phyloP scores from a whole-genome alignment of 1,284 basidiomycete species.

The Ustilago crameri region DNA sequence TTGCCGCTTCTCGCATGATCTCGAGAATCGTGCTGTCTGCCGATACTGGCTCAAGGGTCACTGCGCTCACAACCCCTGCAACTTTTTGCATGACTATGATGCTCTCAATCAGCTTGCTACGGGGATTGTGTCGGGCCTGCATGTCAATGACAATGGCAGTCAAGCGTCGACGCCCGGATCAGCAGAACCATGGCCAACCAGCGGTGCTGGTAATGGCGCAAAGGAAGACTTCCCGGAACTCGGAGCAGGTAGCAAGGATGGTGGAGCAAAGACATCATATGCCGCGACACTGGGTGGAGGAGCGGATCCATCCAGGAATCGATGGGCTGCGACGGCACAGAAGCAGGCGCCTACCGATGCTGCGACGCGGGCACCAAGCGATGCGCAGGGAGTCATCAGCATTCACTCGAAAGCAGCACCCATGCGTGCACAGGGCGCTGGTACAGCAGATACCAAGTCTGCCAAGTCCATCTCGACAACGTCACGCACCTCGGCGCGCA shows the following conservation, averaged over 20 bases:
- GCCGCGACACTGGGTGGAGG: slow-evolving; percentile 29
- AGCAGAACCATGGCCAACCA: background rate
- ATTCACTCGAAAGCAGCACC: slow-evolving; percentile 35
- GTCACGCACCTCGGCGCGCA: slow-evolving; percentile 30
- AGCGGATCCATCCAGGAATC: slow-evolving; percentile 47
- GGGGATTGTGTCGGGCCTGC: slow-evolving; percentile 64
- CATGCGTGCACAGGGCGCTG: slow-evolving; percentile 15
- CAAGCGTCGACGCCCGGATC: slow-evolving; percentile 69
- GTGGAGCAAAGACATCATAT: slow-evolving; percentile 33
- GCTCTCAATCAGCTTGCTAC: slow-evolving; percentile 76
- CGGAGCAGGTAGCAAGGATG: slow-evolving; percentile 62
- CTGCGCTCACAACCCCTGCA: slow-evolving; percentile 69
- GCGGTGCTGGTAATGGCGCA: slow-evolving; percentile 7
- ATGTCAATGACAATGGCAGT: slow-evolving; percentile 65
- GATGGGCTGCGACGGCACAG: slow-evolving; percentile 59
- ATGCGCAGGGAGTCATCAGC: slow-evolving; percentile 32
- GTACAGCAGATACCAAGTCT: slow-evolving; percentile 5
- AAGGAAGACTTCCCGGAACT: slow-evolving; percentile 86
- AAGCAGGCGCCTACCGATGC: slow-evolving; percentile 31
- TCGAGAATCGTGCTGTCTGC: slow-evolving; percentile 77
- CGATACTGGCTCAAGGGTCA: slow-evolving; percentile 98
- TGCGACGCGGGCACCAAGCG: slow-evolving; percentile 25
- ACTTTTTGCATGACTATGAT: slow-evolving; percentile 65
- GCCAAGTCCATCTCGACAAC: background rate
- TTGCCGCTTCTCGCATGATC: slow-evolving; percentile 80